Evolutionary conservation across 805 yeast genomes (phyloP), one percentile per base, ranked within the genome.

Genomic region (Debaryomyces hansenii): DNA sequence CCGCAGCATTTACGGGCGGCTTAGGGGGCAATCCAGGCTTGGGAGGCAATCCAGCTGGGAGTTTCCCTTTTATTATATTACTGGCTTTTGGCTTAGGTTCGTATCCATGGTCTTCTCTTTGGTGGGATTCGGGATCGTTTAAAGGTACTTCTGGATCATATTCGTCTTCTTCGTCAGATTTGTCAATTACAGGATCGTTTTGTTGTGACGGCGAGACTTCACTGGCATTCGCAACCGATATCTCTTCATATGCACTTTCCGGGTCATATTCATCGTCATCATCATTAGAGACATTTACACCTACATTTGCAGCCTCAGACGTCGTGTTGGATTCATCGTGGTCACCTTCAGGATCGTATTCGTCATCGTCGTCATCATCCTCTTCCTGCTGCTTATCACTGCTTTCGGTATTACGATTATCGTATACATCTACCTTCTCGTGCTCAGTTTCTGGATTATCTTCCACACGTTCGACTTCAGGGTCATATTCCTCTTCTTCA

Each of bases 101-200:
- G 16, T 37, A 18, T 18, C 45, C 46, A 37, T 47, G 31, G 14
- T 37, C 41, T 12, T 31, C 28, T 16, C n/a, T 29, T 16, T 16
- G 9, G 8, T 38, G 20, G 10, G 24, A 14, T 18, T 20, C 14
- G 34, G 15, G 20, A 8, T 35, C 47, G 14, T 45, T 36, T 11
- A 58, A 49, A 4, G 52, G 45, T 10, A 37, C 47, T 42, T 63
- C 66, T 10, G 69, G 70, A 40, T 64, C 67, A 46, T 64, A 63
- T 37, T 60, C 69, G 29, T 59, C 63, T 11, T 60, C 66, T 1
- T 55, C 60, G 40, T 51, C 61, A 4, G 57, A 60, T 14, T 57
- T 59, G 7, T 49, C 55, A 9, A 20, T 37, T 10, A 24, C 40
- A 15, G 46, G 15, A 16, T 47, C 42, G 20, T 7, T 24, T 9